Conservation (phyloP, 169 alveolate genomes). For the Perkinsus olseni region DNA sequence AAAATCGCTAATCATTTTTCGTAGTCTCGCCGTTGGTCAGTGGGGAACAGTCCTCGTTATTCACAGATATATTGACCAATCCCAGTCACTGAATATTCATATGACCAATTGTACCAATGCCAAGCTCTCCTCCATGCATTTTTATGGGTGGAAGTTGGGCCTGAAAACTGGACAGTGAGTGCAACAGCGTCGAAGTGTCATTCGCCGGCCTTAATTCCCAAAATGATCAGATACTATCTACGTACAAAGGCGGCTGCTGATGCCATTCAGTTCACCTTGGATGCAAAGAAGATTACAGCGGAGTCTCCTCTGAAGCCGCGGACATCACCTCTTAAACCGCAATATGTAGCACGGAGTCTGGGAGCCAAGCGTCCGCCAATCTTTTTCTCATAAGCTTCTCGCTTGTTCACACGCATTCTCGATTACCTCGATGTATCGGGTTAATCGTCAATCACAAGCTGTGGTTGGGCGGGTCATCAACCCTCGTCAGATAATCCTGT, state of each 20-base stretch:
- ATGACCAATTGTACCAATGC: constrained; percentile 89
- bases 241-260: constrained; percentile 96
- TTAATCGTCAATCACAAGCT: not conserved
- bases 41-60: no score
- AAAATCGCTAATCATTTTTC: not conserved
- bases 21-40: no score
- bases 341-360: not conserved
- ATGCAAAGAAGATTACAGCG: constrained; percentile 34
- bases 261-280: constrained; percentile 96
- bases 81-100: constrained; percentile 90
- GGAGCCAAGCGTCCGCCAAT: not conserved
- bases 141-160: constrained; percentile 96
- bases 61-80: constrained; percentile 31
- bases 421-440: not conserved
- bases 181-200: no score
- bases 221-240: constrained; percentile 63
- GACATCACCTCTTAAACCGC: not conserved
- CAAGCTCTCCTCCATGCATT: constrained; percentile 93
- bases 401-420: not conserved
- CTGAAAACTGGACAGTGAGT: constrained; percentile 86
- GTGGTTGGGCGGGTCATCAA: not conserved
- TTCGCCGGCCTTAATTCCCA: no score
- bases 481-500: not conserved
- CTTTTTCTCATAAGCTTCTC: not conserved
- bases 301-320: constrained; percentile 30